Base-by-base conservation (phyloP, 805 yeast species). In the Lipomyces yamadae region DNA sequence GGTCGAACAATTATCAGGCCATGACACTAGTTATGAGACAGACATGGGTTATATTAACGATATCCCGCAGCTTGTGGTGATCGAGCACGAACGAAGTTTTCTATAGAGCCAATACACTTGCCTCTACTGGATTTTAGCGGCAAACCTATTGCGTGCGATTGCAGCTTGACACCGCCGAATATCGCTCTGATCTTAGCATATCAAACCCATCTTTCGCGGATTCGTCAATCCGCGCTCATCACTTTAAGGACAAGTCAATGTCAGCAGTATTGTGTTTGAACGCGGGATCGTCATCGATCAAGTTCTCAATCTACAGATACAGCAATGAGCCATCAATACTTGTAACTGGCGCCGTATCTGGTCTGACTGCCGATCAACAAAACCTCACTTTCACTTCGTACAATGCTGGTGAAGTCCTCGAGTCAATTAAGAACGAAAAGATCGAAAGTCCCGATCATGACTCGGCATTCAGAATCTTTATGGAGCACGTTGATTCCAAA, bases 341-440 rank as follows among this genome's bases (percentile, higher is more conserved):
- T n/a, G 56, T 68, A 32, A 32, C 56, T 29, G 69, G 69, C 33
- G 50, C 66, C 13, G 54, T 69, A 30, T 32, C 67, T 11, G 72
- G 72, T 11, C 59, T 69, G 42, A 69, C 72, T 4, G 56, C 72
- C 15, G 64, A 55, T 13, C 54, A 50, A 39, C 71, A 63, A 32
- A 58, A 30, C 33, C 52, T 68, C 37, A 60, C 56, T 30, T 69
- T 61, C 60, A 64, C 53, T 11, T 61, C 70, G 6, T 57, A 50
- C 70, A 74, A 75, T 58, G 85, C 83, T 66, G 72, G 76, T 0
- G 82, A 83, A 66, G 84, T 82, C 63, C 73, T 81, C 61, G 80
- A 80, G 35, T 79, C 82, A 74, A 82, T 84, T 65, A 77, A 74
- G 64, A 67, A 72, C 57, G 29, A 55, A 37, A 53, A 62, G 37